Percentiles rank a stretch among this genome's conserved stretches.
These are phyloP conservation scores for Ophiocordyceps polyrhachis-furcata DNA, from an alignment of 2,329 filamentous ascomycete genomes.

Conservation along the genomic window DNA sequence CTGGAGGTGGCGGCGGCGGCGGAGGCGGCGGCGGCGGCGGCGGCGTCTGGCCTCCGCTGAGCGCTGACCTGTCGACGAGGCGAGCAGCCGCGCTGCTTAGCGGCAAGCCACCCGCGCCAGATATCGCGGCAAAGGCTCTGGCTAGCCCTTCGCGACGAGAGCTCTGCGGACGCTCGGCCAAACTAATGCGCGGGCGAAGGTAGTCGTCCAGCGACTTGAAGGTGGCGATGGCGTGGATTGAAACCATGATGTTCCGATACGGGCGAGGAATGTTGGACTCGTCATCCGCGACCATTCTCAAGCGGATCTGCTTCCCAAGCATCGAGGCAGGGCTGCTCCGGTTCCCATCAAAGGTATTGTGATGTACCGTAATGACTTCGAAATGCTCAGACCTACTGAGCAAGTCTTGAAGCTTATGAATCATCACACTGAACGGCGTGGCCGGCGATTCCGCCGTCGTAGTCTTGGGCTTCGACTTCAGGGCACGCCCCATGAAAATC, in stretches of 20 bases:
- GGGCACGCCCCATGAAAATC: slow-evolving; percentile 69
- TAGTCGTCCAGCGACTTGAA: slow-evolving; percentile 97
- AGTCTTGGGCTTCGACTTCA: slow-evolving; percentile 46
- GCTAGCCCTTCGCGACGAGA: slow-evolving; percentile 47
- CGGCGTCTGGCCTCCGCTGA: slow-evolving; percentile 16
- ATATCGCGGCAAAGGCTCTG: slow-evolving; percentile 56
- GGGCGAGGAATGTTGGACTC: slow-evolving; percentile 74
- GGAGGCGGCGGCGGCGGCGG: slow-evolving; percentile 19
- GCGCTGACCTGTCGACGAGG: slow-evolving; percentile 25
- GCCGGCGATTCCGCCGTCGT: slow-evolving; percentile 48
- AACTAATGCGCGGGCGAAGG: slow-evolving; percentile 68
- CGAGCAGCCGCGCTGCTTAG: slow-evolving; percentile 26
- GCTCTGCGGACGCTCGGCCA: slow-evolving; percentile 49
- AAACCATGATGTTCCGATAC: slow-evolving; percentile 93
- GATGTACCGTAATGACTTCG: slow-evolving; percentile 87
- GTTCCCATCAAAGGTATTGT: slow-evolving; percentile 78
- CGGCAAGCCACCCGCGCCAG: slow-evolving; percentile 48
- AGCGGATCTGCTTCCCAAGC: slow-evolving; percentile 84
- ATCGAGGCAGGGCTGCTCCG: slow-evolving; percentile 85
- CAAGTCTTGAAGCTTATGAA: slow-evolving; percentile 88
- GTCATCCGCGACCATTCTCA: slow-evolving; percentile 77
- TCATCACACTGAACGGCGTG: slow-evolving; percentile 76
- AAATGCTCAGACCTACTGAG: slow-evolving; percentile 96
- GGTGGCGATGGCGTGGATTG: slow-evolving; percentile 93
- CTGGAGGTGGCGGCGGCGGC: slow-evolving; percentile 12